Base-by-base conservation (phyloP, 352 stramenopile genomes). In the Paralagenidium karlingii region DNA sequence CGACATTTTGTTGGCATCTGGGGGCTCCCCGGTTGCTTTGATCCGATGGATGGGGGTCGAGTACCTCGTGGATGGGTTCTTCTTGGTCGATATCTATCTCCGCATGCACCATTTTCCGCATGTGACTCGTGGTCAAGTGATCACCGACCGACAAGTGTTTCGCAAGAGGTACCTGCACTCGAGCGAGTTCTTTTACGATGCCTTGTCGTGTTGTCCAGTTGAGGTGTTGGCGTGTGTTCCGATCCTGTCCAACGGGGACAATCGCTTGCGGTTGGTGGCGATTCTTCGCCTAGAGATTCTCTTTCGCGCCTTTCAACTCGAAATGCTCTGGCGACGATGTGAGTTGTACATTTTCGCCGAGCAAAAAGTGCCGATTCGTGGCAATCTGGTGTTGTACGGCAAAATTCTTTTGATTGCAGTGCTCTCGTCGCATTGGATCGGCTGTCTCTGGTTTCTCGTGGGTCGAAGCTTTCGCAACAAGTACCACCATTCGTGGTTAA, bases 31-130 rank as follows among this genome's bases (percentile, higher is more conserved):
- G n/a, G 47, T 54, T 40, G 40, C 8, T 15, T 34, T 32, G 8
- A n/a, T n/a, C n/a, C n/a, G n/a, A n/a, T 61, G 52, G 52, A 53
- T 61, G 42, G 33, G 40, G 2, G 38, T 54, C 32, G 52, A 61
- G 33, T 57, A 56, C 38, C 28, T 52, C 10, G 40, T 61, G 13
- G 52, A 61, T 16, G 52, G 37, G 12, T 61, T 61, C 22, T 30
- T 61, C 6, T 48, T 44, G 42, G 15, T 57, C 5, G 52, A 61
- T 24, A 61, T 61, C 27, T 11, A 49, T 1, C 24, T 57, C 36
- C 47, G 52, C 4, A 33, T 61, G 1, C 48, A 53, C n/a, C 25
- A 45, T 8, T 61, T 61, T 38, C 26, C 31, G 15, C 52, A 47
- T 4, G 51, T 40, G 0, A 39, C 56, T 13, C 52, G 52, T 15